These are phyloP conservation scores for Yamadazyma paraphyllophila DNA, from an alignment of 805 yeast genomes.

Conservation along the genomic window DNA sequence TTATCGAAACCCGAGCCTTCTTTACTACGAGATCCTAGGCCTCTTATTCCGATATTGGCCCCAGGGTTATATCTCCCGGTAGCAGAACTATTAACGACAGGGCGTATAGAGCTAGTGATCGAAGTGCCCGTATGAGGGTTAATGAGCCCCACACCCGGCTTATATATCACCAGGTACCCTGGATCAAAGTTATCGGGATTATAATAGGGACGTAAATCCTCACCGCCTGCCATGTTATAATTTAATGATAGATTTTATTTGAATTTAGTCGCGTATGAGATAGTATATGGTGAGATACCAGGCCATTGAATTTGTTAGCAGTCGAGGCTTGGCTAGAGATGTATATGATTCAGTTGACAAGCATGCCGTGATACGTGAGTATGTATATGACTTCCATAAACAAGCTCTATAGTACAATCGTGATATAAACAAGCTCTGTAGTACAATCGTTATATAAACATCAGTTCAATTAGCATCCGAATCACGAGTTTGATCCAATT, in stretches of 20 bases:
- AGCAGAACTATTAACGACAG: slow-evolving; percentile 13
- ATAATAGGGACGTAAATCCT: slow-evolving; percentile 61
- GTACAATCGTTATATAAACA: too few species aligned
- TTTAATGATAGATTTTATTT: background rate
- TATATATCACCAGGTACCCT: slow-evolving; percentile 58
- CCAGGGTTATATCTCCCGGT: slow-evolving; percentile 13
- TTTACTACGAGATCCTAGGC: slow-evolving; percentile 7
- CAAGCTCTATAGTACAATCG: too few species aligned
- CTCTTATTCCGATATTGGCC: slow-evolving; percentile 16
- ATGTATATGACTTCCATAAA: too few species aligned
- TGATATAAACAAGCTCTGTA: too few species aligned
- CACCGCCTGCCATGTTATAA: slow-evolving; percentile 4
- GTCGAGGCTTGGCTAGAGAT: too few species aligned
- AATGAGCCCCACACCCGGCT: slow-evolving; percentile 61
- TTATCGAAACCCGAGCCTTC: slow-evolving; percentile 24
- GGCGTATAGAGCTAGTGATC: slow-evolving; percentile 26
- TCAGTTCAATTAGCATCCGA: background rate
- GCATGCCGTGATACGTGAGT: too few species aligned
- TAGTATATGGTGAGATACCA: too few species aligned
- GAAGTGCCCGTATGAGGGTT: slow-evolving; percentile 43
- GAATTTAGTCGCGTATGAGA: too few species aligned
- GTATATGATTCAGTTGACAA: too few species aligned
- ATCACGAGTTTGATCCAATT: background rate
- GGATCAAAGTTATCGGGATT: slow-evolving; percentile 66
- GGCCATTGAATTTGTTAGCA: too few species aligned